Evolutionary conservation across 78 protist genomes (phyloP), one percentile per base, ranked within the genome.

Genomic region (Mantamonas sphyraenae): DNA sequence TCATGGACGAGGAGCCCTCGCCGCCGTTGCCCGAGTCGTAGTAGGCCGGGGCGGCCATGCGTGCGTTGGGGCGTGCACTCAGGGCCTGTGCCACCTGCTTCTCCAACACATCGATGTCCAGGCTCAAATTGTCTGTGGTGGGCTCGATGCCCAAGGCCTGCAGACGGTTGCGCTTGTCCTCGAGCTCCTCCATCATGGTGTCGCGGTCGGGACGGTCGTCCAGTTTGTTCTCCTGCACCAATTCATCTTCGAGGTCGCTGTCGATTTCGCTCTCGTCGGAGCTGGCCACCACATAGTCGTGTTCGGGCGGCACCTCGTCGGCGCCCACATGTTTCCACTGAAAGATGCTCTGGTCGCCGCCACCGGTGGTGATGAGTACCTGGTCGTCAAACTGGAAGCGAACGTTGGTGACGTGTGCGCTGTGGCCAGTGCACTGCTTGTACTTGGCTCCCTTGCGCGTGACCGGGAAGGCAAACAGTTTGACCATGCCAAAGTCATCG

Each of bases 401-500:
- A 1, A 60, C 81, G 60, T 69, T 61, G 43, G 86, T 80, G 39
- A 80, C 85, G n/a, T 68, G 82, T 2, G 76, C 38, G 8, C 72
- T 38, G 57, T 80, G 85, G 3, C 86, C 86, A n/a, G 26, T 12
- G 53, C 22, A 66, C 47, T 2, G 45, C n/a, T 20, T 14, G 34
- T 0, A 38, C 39, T 0, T n/a, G 0, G 74, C 68, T 8, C 58
- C 55, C 0, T 17, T 26, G 55, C 31, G 8, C 26, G 17, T 8
- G 77, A 73, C 45, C 51, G 90, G 90, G 37, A 31, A 80, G 38
- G 65, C 56, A 68, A 79, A 75, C 14, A 86, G 65, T 34, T 64
- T 71, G 45, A 86, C 80, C 30, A 24, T 33, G 9, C 84, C 79
- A 0, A 5, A 38, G 55, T 79, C 82, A 38, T 81, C 91, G 12